These are phyloP conservation scores for Psilocybe cubensis DNA, from an alignment of 768 basidiomycete species.

Conservation along the genomic window DNA sequence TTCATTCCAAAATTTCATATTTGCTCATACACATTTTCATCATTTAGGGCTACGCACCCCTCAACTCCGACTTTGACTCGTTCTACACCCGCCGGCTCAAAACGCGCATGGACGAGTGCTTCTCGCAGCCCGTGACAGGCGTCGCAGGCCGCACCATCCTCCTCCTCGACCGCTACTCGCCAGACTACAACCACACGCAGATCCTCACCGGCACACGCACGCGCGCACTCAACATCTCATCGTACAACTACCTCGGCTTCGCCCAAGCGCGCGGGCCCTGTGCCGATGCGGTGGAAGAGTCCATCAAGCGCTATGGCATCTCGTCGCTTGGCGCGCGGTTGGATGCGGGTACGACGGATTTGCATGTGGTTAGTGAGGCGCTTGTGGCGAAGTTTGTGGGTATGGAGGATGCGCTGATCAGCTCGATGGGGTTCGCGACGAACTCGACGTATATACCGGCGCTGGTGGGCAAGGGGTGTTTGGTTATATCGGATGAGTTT, in stretches of 20 bases:
- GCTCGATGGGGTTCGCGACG: constrained; percentile 97
- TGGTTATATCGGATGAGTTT: constrained; percentile 96
- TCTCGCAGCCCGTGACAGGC: constrained; percentile 89
- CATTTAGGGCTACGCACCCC: constrained; percentile 88
- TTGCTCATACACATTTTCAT: constrained; percentile 6
- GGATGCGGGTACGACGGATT: constrained; percentile 84
- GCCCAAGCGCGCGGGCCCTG: constrained; percentile 92
- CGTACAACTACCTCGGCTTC: constrained; percentile 99
- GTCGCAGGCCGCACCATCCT: constrained; percentile 94
- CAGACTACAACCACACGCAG: constrained; percentile 81
- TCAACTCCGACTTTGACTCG: constrained; percentile 98
- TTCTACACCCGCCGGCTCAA: constrained; percentile 98
- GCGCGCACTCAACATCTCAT: constrained; percentile 94
- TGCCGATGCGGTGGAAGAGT: constrained; percentile 91
- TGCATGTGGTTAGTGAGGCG: constrained; percentile 81
- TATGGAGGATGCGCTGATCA: constrained; percentile 86
- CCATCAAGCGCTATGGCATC: constrained; percentile 81
- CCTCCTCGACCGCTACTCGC: constrained; percentile 81
- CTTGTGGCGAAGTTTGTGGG: constrained; percentile 92
- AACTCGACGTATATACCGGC: constrained; percentile 95
- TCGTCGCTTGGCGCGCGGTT: constrained; percentile 77
- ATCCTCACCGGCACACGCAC: constrained; percentile 78
- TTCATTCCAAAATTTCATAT: no score
- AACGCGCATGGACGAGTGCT: constrained; percentile 93
- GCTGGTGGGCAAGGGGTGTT: constrained; percentile 84